Base-by-base conservation (phyloP, 805 yeast genomes). In the Starmerella floricola region DNA sequence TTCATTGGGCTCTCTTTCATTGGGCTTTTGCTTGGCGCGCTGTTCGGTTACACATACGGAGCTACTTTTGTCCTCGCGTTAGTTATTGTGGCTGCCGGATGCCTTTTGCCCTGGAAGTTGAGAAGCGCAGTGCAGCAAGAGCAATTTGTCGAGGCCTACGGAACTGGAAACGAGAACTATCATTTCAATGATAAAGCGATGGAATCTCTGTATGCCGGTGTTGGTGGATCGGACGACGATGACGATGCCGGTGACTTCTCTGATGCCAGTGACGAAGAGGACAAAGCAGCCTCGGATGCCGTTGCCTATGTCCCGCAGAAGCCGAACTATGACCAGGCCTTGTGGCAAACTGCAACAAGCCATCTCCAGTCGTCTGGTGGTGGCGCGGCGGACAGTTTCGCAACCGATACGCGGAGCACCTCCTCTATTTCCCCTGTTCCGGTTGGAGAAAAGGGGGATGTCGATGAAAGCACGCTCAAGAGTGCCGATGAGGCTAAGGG, bases 181-280 rank as follows among this genome's bases (percentile, higher is more conserved):
- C 23, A 19, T 18, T 18, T 10, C 8, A 13, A 8, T 6, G 17
- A 15, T 15, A 6, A 18, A 8, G 15, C 35, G 35, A 32, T 12
- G 20, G 8, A 15, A 6, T 32, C 35, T 6, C 18, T 32, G 10
- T 29, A 27, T 1, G 29, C 20, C 16, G n/a, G 15, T 8, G n/a
- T 21, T n/a, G 41, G 24, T 27, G 40, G 37, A 3, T 18, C 36
- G 10, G 35, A 29, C 19, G 31, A 44, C 15, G 38, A 40, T 6
- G 49, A 46, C n/a, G 52, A 45, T 3, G 46, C 39, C 3, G 46
- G 36, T 32, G 49, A 46, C 33, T 42, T 41, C n/a, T 33, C 50
- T 2, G 50, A 41, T 17, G 53, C 46, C n/a, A 36, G 40, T 15
- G 52, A 40, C 35, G 42, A 42, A 10, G 48, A 43, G 12, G 49